phyloP scores from a whole-genome alignment of 371 early-diverging fungal genomes.

The Circinella minor region DNA sequence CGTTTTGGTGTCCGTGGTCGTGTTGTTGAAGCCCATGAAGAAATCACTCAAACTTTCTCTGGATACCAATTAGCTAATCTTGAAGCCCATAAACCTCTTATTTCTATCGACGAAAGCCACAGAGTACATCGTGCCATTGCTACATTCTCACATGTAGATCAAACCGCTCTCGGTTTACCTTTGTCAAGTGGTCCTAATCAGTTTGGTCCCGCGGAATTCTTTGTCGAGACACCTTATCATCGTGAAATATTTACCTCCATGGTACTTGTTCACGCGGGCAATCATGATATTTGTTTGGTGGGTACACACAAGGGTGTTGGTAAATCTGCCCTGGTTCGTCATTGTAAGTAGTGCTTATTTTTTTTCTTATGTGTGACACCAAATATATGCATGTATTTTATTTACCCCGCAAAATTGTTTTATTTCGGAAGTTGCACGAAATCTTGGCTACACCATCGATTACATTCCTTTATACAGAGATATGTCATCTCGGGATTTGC shows the following conservation, averaged over 20 bases:
- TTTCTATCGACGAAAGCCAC: slow-evolving; percentile 43
- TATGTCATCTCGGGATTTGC: slow-evolving; percentile 84
- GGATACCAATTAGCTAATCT: slow-evolving; percentile 58
- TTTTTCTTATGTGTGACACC: not conserved
- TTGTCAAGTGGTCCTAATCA: slow-evolving; percentile 57
- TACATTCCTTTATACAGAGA: slow-evolving; percentile 81
- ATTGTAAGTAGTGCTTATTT: slow-evolving; percentile 39
- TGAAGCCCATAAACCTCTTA: slow-evolving; percentile 23
- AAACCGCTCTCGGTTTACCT: slow-evolving; percentile 36
- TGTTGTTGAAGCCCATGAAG: slow-evolving; percentile 46
- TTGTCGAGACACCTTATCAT: slow-evolving; percentile 78
- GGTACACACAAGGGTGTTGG: slow-evolving; percentile 81
- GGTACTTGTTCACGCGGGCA: slow-evolving; percentile 70
- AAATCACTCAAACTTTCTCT: slow-evolving; percentile 58
- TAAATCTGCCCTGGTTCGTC: slow-evolving; percentile 74
- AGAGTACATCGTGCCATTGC: slow-evolving; percentile 42
- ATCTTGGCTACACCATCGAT: slow-evolving; percentile 73
- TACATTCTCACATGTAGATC: slow-evolving; percentile 46
- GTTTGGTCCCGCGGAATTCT: slow-evolving; percentile 61
- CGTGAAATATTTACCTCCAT: slow-evolving; percentile 64
- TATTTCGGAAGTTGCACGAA: slow-evolving; percentile 51
- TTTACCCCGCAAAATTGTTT: slow-evolving; percentile 13
- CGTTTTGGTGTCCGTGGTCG: slow-evolving; percentile 69
- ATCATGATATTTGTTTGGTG: slow-evolving; percentile 72
- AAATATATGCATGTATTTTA: not conserved